Percentiles rank a stretch among this genome's conserved stretches.
These are phyloP conservation scores for Trametes coccinea DNA, from an alignment of 768 basidiomycete genomes.

Conservation along the genomic window DNA sequence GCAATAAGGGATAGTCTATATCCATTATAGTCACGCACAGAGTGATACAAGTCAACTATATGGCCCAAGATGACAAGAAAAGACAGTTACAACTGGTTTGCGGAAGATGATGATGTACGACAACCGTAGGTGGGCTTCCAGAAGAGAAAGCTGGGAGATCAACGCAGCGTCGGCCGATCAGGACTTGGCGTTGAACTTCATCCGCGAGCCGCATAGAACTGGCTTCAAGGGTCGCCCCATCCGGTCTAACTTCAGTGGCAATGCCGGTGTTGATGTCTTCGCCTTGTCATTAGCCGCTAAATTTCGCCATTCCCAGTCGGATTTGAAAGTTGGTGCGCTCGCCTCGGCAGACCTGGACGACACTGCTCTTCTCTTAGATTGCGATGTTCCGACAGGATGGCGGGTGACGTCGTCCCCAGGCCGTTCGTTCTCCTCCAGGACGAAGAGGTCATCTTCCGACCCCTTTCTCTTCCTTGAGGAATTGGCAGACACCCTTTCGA, in stretches of 20 bases:
- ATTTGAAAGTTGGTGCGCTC: neutral
- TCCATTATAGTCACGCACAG: too few species aligned
- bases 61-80: too few species aligned
- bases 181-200: neutral
- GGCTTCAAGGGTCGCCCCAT: slow-evolving; percentile 1
- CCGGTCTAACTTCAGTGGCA: slow-evolving; percentile 2
- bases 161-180: neutral
- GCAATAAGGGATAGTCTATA: too few species aligned
- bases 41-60: too few species aligned
- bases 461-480: slow-evolving; percentile 1
- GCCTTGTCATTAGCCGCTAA: neutral
- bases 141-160: too few species aligned
- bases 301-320: neutral
- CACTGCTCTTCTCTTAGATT: neutral
- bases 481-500: neutral
- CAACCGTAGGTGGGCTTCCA: too few species aligned
- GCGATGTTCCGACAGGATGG: neutral
- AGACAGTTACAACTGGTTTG: too few species aligned
- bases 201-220: slow-evolving; percentile 6
- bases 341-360: neutral
- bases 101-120: too few species aligned
- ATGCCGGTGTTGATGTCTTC: neutral
- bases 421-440: neutral
- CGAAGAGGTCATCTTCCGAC: slow-evolving; percentile 6
- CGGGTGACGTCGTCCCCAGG: neutral